A percentile compares a stretch with the other conserved stretches of the same genome.
Evolutionary conservation across 257 asterid genomes (phyloP).

Genomic region (Catharanthus roseus): DNA sequence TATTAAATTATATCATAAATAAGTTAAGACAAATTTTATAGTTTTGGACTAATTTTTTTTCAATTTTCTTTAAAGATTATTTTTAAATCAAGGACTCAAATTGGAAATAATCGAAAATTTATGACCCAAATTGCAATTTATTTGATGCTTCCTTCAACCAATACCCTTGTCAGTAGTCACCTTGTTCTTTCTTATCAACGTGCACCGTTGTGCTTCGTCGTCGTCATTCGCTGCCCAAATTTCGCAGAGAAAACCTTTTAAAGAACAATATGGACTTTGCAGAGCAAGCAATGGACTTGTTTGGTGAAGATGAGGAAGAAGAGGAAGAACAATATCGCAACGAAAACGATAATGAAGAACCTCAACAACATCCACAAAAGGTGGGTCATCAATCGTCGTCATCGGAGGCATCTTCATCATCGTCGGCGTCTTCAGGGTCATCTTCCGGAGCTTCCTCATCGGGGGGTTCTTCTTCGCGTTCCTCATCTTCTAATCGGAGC

Average conservation of each 20-base stretch:
- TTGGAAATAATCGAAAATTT: neutral
- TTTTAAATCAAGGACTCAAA: no score
- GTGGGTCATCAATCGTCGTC: slow-evolving; percentile 33
- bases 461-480: slow-evolving; percentile 29
- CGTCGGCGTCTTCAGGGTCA: slow-evolving; percentile 31
- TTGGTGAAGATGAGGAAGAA: slow-evolving; percentile 58
- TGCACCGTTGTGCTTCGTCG: neutral
- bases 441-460: slow-evolving; percentile 45
- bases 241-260: neutral
- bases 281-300: slow-evolving; percentile 51
- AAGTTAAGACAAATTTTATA: no score
- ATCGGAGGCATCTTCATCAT: slow-evolving; percentile 27
- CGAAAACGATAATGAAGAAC: slow-evolving; percentile 32
- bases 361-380: slow-evolving; percentile 27
- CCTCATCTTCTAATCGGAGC: slow-evolving; percentile 50
- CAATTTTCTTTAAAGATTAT: no score
- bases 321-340: slow-evolving; percentile 28
- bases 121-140: neutral
- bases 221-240: neutral
- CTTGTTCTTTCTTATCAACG: neutral
- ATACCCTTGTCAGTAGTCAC: no score
- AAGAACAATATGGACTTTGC: slow-evolving; percentile 45
- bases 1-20: no score
- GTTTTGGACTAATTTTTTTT: no score
- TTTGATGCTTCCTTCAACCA: neutral